A percentile compares a stretch with the other conserved stretches of the same genome.
Evolutionary conservation across 805 yeast species (phyloP).

Genomic region (Saturnispora quitensis): DNA sequence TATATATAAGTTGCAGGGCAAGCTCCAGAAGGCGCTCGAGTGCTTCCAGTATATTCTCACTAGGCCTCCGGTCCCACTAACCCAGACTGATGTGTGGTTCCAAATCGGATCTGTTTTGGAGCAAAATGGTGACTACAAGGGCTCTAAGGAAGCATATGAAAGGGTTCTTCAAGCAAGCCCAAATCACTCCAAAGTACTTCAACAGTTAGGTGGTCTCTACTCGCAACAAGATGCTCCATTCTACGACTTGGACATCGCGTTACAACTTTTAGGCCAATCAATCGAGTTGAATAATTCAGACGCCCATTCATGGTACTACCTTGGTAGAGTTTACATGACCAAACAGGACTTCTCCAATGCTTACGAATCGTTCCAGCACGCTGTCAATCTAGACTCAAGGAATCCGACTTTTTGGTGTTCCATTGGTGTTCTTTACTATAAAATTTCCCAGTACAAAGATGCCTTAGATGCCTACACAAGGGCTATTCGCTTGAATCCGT

Average conservation of each 20-base stretch:
- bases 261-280: constrained; percentile 74
- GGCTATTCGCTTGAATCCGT: constrained; percentile 92
- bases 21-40: constrained; percentile 78
- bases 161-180: constrained; percentile 84
- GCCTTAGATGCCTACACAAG: constrained; percentile 97
- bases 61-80: constrained; percentile 90
- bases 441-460: constrained; percentile 91
- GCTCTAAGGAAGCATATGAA: constrained; percentile 93
- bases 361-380: constrained; percentile 97
- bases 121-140: constrained; percentile 82
- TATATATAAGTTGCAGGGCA: constrained; percentile 90
- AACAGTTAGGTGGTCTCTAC: constrained; percentile 91
- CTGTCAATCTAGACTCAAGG: constrained; percentile 91
- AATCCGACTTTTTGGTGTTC: constrained; percentile 98
- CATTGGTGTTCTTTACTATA: constrained; percentile 92
- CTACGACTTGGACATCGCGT: constrained; percentile 76
- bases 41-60: constrained; percentile 87
- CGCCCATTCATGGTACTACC: constrained; percentile 95
- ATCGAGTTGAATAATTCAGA: constrained; percentile 83
- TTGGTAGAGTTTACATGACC: constrained; percentile 96
- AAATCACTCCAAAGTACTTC: constrained; percentile 90
- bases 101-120: constrained; percentile 95
- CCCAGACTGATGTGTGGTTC: constrained; percentile 97
- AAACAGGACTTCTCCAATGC: constrained; percentile 92
- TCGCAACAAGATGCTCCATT: constrained; percentile 63